phyloP scores from a whole-genome alignment of 495 filamentous ascomycete species.

The Thozetella sp. region DNA sequence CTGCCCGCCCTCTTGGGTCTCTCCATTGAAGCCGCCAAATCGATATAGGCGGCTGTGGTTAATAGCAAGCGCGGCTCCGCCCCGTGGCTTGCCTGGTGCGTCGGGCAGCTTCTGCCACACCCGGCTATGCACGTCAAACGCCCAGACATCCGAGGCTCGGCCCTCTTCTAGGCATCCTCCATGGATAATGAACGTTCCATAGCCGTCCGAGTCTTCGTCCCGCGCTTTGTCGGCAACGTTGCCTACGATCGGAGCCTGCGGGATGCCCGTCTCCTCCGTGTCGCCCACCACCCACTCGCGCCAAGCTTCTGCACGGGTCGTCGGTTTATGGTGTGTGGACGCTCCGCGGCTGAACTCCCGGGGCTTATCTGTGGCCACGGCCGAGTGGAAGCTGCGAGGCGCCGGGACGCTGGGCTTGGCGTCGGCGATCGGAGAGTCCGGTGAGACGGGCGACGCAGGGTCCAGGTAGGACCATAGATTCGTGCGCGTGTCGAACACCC shows the following conservation, averaged over 20 bases:
- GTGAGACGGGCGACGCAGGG: conserved; percentile 27
- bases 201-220: conserved; percentile 47
- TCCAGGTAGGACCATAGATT: conserved; percentile 61
- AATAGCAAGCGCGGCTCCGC: conserved; percentile 65
- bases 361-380: conserved; percentile 49
- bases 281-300: conserved; percentile 45
- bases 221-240: conserved; percentile 41
- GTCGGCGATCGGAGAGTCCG: conserved; percentile 20
- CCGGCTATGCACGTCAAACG: conserved; percentile 60
- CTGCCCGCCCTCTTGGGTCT: conserved; percentile 61
- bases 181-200: conserved; percentile 68
- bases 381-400: conserved; percentile 47
- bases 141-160: conserved; percentile 69
- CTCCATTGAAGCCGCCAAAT: conserved; percentile 74
- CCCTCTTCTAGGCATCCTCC: conserved; percentile 63
- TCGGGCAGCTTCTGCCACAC: conserved; percentile 64
- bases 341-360: conserved; percentile 25
- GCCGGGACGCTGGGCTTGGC: conserved; percentile 17
- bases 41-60: conserved; percentile 61
- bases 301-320: conserved; percentile 28
- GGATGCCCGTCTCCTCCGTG: conserved; percentile 37
- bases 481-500: conserved; percentile 63
- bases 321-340: conserved; percentile 8
- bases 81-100: conserved; percentile 62
- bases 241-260: conserved; percentile 49